phyloP scores from a whole-genome alignment of 2,329 filamentous ascomycete species.

The Aspergillus alliaceus region DNA sequence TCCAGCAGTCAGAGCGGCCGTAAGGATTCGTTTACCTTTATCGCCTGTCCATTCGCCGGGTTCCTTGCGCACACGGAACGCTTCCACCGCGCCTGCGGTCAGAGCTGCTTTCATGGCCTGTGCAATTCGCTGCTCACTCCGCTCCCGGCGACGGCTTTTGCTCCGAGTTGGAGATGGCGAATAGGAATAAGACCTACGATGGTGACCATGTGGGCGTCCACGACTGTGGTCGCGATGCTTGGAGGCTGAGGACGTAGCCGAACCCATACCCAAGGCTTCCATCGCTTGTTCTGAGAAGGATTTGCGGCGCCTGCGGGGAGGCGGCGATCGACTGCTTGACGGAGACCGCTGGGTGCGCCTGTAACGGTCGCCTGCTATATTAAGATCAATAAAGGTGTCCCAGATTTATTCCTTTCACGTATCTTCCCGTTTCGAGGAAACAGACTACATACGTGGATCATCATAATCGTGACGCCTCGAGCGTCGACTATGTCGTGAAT shows the following conservation, averaged over 20 bases:
- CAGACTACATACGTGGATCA: conserved; percentile 35
- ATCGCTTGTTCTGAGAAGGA: conserved; percentile 52
- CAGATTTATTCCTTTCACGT: neutral
- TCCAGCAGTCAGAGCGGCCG: conserved; percentile 80
- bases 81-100: conserved; percentile 85
- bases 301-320: conserved; percentile 42
- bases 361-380: conserved; percentile 28
- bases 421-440: neutral
- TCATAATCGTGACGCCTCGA: conserved; percentile 53
- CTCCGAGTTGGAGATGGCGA: conserved; percentile 54
- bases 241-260: conserved; percentile 37
- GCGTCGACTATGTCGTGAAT: conserved; percentile 42
- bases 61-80: conserved; percentile 85
- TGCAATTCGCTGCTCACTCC: conserved; percentile 63
- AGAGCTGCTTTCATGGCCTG: conserved; percentile 90
- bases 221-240: conserved; percentile 53
- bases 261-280: conserved; percentile 60
- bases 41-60: conserved; percentile 86
- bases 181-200: conserved; percentile 48
- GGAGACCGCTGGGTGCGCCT: conserved; percentile 35
- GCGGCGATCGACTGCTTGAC: conserved; percentile 41
- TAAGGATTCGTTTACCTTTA: conserved; percentile 88
- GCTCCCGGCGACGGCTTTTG: conserved; percentile 53
- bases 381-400: conserved; percentile 3
- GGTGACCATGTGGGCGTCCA: conserved; percentile 34